Evolutionary conservation across 1,284 basidiomycete genomes (phyloP), one percentile per base, ranked within the genome.

Genomic region (Cutaneotrichosporon mucoides): DNA sequence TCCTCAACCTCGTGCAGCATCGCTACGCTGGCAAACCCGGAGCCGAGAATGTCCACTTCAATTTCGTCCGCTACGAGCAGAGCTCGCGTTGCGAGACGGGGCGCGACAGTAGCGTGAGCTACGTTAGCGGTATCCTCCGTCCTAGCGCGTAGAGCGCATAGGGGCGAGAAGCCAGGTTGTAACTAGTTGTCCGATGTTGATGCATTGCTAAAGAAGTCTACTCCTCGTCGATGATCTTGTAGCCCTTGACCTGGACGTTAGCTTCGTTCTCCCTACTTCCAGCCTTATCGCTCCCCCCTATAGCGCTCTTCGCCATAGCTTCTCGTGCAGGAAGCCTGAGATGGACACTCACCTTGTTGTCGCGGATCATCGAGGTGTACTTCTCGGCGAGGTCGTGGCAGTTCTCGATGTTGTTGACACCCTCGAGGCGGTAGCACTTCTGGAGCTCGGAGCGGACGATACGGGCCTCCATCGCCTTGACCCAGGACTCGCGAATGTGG

Each of bases 21-120:
- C 72, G 94, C 35, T 85, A 90, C 72, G 78, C 78, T 51, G 78
- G 81, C 43, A 76, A 79, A 54, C 68, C 71, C 5, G 59, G 7
- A 4, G 59, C 62, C n/a, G 59, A 61, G 40, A 15, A 50, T 24
- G 59, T 61, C 15, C 61, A 68, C 42, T 73, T 75, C 48, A 84
- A 85, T 62, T 96, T 91, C 86, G 89, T 93, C 37, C 81, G 87
- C 65, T 97, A 97, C 74, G 91, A 91, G 75, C 95, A 98, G 79
- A 97, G 93, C 72, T 90, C 86, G 70, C 79, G 83, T 62, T 93
- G 90, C 70, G 62, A 81, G 60, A 84, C 77, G 6, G 73, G 88
- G 48, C 79, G 81, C 44, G 92, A 94, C 75, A 91, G 88, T 50
- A 95, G 92, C 71, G 95, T 99, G 40, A 95, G 91, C 74, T 99